A percentile compares a stretch with the other conserved stretches of the same genome.
Evolutionary conservation across 1,284 basidiomycete genomes (phyloP).

Genomic region (Austropuccinia psidii): DNA sequence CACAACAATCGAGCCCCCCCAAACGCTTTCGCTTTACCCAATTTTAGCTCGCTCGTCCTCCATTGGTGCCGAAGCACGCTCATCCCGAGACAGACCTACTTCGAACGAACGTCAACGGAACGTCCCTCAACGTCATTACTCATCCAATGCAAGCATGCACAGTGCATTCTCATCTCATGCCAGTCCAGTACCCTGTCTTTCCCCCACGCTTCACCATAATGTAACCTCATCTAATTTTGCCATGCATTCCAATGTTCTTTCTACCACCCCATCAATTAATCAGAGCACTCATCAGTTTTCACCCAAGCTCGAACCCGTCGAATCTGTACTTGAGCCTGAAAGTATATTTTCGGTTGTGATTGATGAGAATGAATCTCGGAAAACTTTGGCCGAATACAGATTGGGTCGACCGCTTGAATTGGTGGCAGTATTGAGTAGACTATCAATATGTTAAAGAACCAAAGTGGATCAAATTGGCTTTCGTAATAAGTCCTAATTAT

Average conservation of each 20-base stretch:
- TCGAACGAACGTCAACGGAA: not conserved
- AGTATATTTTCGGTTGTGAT: constrained; percentile 35
- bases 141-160: constrained; percentile 19
- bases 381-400: constrained; percentile 31
- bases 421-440: constrained; percentile 20
- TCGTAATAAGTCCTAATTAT: too few species aligned
- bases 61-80: not conserved
- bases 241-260: too few species aligned
- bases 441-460: too few species aligned
- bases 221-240: too few species aligned
- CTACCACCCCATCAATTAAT: too few species aligned
- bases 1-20: constrained; percentile 20
- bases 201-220: too few species aligned
- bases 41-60: constrained; percentile 3
- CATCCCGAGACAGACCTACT: not conserved
- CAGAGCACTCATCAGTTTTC: not conserved
- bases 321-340: constrained; percentile 15
- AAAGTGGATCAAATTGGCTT: too few species aligned
- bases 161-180: not conserved
- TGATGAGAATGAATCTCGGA: constrained; percentile 27
- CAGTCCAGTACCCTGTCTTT: not conserved
- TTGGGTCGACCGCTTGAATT: constrained; percentile 15
- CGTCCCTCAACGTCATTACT: not conserved
- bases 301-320: constrained; percentile 17
- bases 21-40: constrained; percentile 19